Evolutionary conservation across 2,329 filamentous ascomycete genomes (phyloP).

Genomic region (Bisporella sp.): DNA sequence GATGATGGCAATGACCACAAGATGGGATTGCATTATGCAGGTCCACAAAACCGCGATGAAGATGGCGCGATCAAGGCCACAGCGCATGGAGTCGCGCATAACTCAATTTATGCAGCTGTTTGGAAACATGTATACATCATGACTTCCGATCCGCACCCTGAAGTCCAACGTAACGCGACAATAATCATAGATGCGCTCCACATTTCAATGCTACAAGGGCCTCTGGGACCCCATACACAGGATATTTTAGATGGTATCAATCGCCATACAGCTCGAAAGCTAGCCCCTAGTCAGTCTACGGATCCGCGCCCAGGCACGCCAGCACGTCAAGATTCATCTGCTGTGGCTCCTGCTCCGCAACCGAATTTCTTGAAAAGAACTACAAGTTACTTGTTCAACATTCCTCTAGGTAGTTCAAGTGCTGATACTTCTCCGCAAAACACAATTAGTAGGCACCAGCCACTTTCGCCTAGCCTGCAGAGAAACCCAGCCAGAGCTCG

Average conservation of each 20-base stretch:
- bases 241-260: constrained; percentile 68
- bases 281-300: constrained; percentile 28
- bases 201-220: constrained; percentile 68
- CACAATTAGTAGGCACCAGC: constrained; percentile 12
- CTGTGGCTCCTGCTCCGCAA: constrained; percentile 40
- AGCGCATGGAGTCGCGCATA: constrained; percentile 62
- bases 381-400: constrained; percentile 53
- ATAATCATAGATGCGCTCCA: constrained; percentile 85
- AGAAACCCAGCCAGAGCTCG: constrained; percentile 21
- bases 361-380: constrained; percentile 56
- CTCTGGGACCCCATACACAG: constrained; percentile 64
- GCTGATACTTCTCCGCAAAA: constrained; percentile 21
- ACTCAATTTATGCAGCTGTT: constrained; percentile 85
- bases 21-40: constrained; percentile 56
- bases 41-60: constrained; percentile 45
- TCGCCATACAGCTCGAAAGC: constrained; percentile 40
- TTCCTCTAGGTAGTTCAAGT: constrained; percentile 38
- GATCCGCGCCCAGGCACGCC: constrained; percentile 26
- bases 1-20: constrained; percentile 52
- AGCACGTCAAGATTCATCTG: constrained; percentile 17
- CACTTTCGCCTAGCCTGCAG: constrained; percentile 20
- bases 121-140: constrained; percentile 92
- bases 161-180: constrained; percentile 79
- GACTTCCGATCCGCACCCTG: constrained; percentile 89
- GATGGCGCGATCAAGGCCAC: constrained; percentile 51